Base-by-base conservation (phyloP, 148 eudicot genomes). In the Persicaria maculosa region DNA sequence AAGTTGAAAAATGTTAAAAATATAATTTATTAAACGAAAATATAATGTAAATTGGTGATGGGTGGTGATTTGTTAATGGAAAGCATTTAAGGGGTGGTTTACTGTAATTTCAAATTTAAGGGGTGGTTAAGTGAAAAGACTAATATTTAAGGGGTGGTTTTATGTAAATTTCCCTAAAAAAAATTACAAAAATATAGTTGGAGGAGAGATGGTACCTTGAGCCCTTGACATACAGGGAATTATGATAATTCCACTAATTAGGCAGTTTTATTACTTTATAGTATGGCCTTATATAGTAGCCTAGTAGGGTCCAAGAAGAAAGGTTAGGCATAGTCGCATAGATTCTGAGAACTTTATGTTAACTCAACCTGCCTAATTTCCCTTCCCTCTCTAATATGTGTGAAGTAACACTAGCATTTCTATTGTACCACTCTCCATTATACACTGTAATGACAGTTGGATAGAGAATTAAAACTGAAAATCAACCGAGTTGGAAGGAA, bases 231-330 rank as follows among this genome's bases (percentile, higher is more conserved):
- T 31, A 31, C 40, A n/a, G 20, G 36, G 43, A n/a, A 69, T 45
- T 69, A 69, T 69, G 52, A 50, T 69, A 44, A 69, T 69, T 69
- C 72, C 72, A 45, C 46, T 69, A 22, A 22, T 7, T 69, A 19
- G 53, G 72, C 7, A 69, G 72, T 69, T 25, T 16, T 16, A 16
- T 14, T 57, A 20, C 17, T n/a, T 4, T 59, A 59, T 36, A 20
- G 9, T 54, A 59, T 69, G 72, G 9, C 72, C 48, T 8, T 44
- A 45, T 69, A 69, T 70, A 44, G 52, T n/a, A n/a, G n/a, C n/a
- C n/a, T n/a, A n/a, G n/a, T 9, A 70, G 72, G 72, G 53, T 17
- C 48, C 72, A 46, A 70, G 25, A n/a, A 70, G 48, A 70, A 46
- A 70, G 50, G 72, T 70, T 70, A 45, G 52, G 50, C 53, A 44